Percentiles rank a stretch among this genome's conserved stretches.
phyloP scores from a whole-genome alignment of 805 yeast genomes.

The Sugiyamaella qingdaonensis region DNA sequence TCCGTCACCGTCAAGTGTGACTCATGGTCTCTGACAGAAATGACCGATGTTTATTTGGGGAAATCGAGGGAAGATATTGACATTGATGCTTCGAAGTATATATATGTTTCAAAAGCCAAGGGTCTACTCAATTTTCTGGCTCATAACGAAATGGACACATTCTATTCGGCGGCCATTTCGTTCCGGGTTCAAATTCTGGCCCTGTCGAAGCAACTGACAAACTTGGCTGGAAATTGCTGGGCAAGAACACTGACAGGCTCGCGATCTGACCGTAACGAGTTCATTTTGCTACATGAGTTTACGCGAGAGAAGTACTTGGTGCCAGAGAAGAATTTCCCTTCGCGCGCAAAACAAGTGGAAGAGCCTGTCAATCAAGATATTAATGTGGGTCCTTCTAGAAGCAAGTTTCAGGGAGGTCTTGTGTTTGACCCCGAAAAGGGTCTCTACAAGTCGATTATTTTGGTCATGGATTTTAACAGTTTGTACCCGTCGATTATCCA shows the following conservation, averaged over 20 bases:
- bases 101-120: conserved; percentile 48
- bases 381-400: conserved; percentile 9
- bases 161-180: conserved; percentile 71
- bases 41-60: conserved; percentile 77
- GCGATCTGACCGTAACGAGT: conserved; percentile 94
- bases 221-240: conserved; percentile 97
- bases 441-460: conserved; percentile 75
- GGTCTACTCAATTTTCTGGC: conserved; percentile 64
- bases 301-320: conserved; percentile 71
- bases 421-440: conserved; percentile 98
- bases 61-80: conserved; percentile 69
- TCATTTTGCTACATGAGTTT: conserved; percentile 87
- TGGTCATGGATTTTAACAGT: conserved; percentile 98
- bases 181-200: conserved; percentile 81
- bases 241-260: conserved; percentile 91
- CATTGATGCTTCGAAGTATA: conserved; percentile 59
- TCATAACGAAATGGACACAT: conserved; percentile 63
- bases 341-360: not conserved
- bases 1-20: conserved; percentile 88
- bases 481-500: conserved; percentile 96
- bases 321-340: conserved; percentile 67
- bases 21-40: conserved; percentile 89
- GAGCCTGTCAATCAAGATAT: not conserved
- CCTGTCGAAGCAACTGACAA: conserved; percentile 84
- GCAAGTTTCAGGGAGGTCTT: conserved; percentile 82